phyloP scores from a whole-genome alignment of 2,329 filamentous ascomycete genomes.

The Dactylellina cionopaga region DNA sequence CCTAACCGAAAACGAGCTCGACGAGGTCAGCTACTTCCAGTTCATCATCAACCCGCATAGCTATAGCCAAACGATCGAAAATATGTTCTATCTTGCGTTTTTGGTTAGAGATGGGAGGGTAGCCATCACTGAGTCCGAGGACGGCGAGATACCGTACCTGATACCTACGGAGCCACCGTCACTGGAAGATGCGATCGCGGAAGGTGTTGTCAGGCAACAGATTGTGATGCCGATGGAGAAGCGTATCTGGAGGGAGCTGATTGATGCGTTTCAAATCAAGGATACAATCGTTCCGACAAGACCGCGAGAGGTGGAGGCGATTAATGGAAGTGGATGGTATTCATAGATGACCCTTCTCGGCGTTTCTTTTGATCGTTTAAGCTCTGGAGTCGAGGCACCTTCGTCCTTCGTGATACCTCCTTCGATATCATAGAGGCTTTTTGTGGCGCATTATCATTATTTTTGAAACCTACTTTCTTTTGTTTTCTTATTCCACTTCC shows the following conservation, averaged over 20 bases:
- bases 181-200: conserved; percentile 65
- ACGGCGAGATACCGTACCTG: conserved; percentile 71
- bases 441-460: background rate
- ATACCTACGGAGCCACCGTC: conserved; percentile 63
- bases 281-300: conserved; percentile 87
- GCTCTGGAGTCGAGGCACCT: background rate
- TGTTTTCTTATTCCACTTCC: background rate
- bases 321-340: conserved; percentile 56
- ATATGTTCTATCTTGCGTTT: conserved; percentile 96
- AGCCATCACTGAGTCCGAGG: conserved; percentile 74
- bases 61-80: conserved; percentile 95
- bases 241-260: conserved; percentile 80
- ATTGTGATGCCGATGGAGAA: conserved; percentile 90
- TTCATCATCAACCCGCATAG: conserved; percentile 90
- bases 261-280: conserved; percentile 78
- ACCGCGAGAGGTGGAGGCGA: conserved; percentile 65
- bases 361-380: background rate
- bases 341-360: conserved; percentile 39
- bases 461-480: background rate
- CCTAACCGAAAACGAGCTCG: conserved; percentile 63
- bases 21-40: conserved; percentile 77
- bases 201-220: conserved; percentile 69
- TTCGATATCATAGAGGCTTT: conserved; percentile 4
- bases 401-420: conserved; percentile 1
- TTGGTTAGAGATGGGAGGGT: conserved; percentile 86